Base-by-base conservation (phyloP, 1,284 basidiomycete species). In the Afroboletus lepidellus region DNA sequence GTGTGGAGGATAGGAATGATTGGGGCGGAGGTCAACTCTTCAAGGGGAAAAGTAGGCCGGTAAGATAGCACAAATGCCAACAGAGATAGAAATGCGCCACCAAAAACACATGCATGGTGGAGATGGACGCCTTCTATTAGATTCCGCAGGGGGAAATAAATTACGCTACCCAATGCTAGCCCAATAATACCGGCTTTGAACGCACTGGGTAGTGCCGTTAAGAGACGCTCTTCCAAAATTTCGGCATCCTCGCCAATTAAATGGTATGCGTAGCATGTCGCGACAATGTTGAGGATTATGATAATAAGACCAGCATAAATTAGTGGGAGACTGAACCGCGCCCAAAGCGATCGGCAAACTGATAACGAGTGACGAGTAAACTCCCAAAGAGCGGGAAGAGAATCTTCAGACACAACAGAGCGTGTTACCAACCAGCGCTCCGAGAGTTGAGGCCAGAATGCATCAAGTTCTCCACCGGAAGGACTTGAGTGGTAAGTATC, bases 291-390 rank as follows among this genome's bases (percentile, higher is more conserved):
- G 21, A 80, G 61, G 2, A 67, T 69, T 46, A 90, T 70, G 8
- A 85, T 70, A 0, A 69, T 61, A 20, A 90, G 67, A 0, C 86
- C 96, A 20, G 87, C 72, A 3, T 70, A 69, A 76, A 99, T 98
- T 12, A 92, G 75, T 0, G 79, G 64, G 4, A 88, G 74, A 57
- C 94, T 92, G 74, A 99, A 99, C 63, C 92, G 91, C 0, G 97
- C 96, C 97, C 97, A 99, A 47, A 98, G 84, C 21, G 80, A 73
- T 8, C 94, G 85, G 60, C 95, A 94, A 3, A 80, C 78, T 1
- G 75, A 73, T 32, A 97, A 77, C 3, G 90, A 84, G 12, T 78
- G 69, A 29, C 85, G 79, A 23, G 80, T 84, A 63, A 87, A 94
- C 23, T 72, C 71, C 49, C 76, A 74, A 38, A 81, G 67, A 0